phyloP scores from a whole-genome alignment of 139 green algal species.

The Parachlorella kessleri region DNA sequence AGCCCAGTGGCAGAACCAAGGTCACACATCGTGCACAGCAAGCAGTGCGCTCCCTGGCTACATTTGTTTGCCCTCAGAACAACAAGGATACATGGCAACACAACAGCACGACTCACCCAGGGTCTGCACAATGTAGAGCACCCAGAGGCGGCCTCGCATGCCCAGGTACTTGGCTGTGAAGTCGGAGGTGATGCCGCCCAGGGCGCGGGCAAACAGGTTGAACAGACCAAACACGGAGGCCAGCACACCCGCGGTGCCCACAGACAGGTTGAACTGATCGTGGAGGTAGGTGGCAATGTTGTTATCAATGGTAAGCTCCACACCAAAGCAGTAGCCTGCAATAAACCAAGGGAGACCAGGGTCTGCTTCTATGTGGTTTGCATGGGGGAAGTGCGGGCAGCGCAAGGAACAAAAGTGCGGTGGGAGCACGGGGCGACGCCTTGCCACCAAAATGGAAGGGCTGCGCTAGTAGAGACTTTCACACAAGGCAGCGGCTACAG shows the following conservation, averaged over 20 bases:
- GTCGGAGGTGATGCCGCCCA: constrained; percentile 80
- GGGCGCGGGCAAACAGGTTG: constrained; percentile 90
- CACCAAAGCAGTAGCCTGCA: constrained; percentile 77
- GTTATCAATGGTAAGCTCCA: constrained; percentile 86
- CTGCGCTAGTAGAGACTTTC: no score
- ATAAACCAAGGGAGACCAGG: constrained; percentile 62
- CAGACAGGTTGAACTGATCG: constrained; percentile 57
- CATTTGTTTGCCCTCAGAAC: no score
- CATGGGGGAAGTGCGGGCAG: no score
- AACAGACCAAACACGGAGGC: constrained; percentile 84
- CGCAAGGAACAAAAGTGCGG: no score
- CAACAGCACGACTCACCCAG: constrained; percentile 56
- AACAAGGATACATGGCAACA: no score
- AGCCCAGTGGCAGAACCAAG: no score
- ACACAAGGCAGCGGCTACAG: no score
- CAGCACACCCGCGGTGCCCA: constrained; percentile 24
- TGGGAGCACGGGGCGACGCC: no score
- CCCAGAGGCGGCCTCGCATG: constrained; percentile 80
- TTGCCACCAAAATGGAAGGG: no score
- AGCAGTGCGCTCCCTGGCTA: no score
- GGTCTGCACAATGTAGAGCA: constrained; percentile 72
- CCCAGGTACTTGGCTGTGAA: constrained; percentile 44
- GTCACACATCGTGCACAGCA: no score
- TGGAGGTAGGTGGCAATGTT: constrained; percentile 71
- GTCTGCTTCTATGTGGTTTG: no score